A percentile compares a stretch with the other conserved stretches of the same genome.
Conservation (phyloP, 345 rosid genomes). For the Salix dunnii region DNA sequence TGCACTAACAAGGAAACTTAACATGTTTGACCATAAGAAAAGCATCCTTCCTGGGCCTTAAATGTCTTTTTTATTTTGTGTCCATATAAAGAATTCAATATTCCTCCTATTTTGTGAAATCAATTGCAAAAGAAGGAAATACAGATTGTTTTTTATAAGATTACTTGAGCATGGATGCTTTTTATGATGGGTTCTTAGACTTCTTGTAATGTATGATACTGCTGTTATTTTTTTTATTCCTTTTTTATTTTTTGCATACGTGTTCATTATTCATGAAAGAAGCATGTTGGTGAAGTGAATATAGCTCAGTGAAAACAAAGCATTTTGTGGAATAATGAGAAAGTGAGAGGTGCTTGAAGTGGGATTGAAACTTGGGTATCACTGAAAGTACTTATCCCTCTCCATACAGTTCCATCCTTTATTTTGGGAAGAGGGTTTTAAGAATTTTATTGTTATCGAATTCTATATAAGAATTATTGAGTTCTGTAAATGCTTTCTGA, state of each 20-base stretch:
- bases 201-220: not conserved
- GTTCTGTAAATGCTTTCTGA: not conserved
- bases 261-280: not conserved
- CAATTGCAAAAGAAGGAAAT: not conserved
- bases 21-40: not conserved
- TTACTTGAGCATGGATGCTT: not conserved
- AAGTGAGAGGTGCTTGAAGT: not conserved
- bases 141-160: not conserved
- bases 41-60: not conserved
- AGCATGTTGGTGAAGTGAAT: not conserved
- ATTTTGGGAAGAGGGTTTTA: not conserved
- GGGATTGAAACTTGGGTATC: not conserved
- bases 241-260: not conserved
- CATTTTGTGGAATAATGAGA: not conserved
- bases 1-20: not conserved
- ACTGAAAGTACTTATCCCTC: not conserved
- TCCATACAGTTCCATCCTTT: not conserved
- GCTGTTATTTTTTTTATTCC: not conserved
- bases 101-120: not conserved
- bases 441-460: not conserved
- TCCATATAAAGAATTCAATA: not conserved
- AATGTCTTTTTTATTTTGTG: not conserved
- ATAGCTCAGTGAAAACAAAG: not conserved
- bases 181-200: not conserved
- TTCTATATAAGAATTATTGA: not conserved